phyloP scores from a whole-genome alignment of 2,329 filamentous ascomycete species.

The Trichoderma simmonsii region DNA sequence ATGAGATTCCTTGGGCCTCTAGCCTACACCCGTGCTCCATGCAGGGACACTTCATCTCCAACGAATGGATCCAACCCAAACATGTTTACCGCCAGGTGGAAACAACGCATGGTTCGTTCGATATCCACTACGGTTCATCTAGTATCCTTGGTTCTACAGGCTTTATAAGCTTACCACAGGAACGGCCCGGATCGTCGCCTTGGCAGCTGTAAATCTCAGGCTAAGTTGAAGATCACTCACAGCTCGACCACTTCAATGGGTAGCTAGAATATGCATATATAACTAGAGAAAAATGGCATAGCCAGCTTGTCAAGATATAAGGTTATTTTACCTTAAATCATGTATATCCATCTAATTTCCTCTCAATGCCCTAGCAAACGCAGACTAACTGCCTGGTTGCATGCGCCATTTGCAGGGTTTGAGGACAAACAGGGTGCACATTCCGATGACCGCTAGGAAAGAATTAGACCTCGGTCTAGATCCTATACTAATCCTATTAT shows the following conservation, averaged over 20 bases:
- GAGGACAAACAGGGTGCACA: background rate
- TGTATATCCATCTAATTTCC: background rate
- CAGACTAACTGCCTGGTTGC: background rate
- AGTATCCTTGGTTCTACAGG: background rate
- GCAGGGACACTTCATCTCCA: background rate
- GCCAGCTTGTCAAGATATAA: background rate
- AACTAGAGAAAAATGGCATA: background rate
- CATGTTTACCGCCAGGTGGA: background rate
- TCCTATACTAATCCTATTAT: background rate
- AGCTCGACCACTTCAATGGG: background rate
- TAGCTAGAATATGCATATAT: background rate
- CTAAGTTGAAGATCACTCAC: background rate
- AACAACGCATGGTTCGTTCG: background rate
- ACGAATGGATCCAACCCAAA: background rate
- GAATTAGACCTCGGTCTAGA: background rate
- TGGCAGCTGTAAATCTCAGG: background rate
- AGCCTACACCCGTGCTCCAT: background rate
- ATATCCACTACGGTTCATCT: background rate
- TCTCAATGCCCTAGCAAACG: background rate
- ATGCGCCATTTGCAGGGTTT: background rate
- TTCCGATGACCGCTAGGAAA: background rate
- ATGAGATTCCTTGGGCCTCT: background rate
- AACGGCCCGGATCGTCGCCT: background rate
- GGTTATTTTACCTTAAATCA: background rate
- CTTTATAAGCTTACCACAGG: background rate